A percentile compares a stretch with the other conserved stretches of the same genome.
These are phyloP conservation scores for Eimeria necatrix DNA, from an alignment of 169 alveolate species.

Conservation along the genomic window DNA sequence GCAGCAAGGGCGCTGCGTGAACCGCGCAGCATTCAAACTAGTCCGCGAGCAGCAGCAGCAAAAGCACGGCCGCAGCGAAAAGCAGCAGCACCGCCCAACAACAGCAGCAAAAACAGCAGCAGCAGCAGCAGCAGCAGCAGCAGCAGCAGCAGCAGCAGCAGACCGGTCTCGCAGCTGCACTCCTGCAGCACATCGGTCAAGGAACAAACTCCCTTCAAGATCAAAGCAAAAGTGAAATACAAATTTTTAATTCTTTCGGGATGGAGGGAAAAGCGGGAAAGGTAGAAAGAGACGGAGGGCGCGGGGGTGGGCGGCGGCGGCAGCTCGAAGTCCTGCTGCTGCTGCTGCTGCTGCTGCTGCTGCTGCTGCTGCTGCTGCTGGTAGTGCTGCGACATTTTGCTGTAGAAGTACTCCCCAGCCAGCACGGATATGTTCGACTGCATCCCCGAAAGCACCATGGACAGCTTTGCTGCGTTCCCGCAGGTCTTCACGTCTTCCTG, in stretches of 20 bases:
- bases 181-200: constrained; percentile 88
- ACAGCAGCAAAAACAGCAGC: not conserved
- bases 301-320: not conserved
- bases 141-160: constrained; percentile 18
- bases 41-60: too few species aligned
- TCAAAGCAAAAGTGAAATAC: constrained; percentile 90
- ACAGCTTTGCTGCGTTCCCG: constrained; percentile 87
- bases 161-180: constrained; percentile 89
- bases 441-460: constrained; percentile 91
- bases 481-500: constrained; percentile 83
- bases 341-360: constrained; percentile 22
- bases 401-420: constrained; percentile 89
- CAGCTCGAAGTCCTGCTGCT: not conserved
- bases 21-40: too few species aligned
- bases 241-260: constrained; percentile 92
- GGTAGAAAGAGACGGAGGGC: constrained; percentile 79
- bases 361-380: constrained; percentile 66
- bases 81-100: too few species aligned
- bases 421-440: constrained; percentile 91
- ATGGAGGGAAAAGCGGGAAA: constrained; percentile 89
- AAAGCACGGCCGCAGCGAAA: not conserved
- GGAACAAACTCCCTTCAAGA: constrained; percentile 90
- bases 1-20: too few species aligned
- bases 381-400: not conserved
- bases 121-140: not conserved